These are phyloP conservation scores for Mycena belliarum DNA, from an alignment of 768 basidiomycete species.

Conservation along the genomic window DNA sequence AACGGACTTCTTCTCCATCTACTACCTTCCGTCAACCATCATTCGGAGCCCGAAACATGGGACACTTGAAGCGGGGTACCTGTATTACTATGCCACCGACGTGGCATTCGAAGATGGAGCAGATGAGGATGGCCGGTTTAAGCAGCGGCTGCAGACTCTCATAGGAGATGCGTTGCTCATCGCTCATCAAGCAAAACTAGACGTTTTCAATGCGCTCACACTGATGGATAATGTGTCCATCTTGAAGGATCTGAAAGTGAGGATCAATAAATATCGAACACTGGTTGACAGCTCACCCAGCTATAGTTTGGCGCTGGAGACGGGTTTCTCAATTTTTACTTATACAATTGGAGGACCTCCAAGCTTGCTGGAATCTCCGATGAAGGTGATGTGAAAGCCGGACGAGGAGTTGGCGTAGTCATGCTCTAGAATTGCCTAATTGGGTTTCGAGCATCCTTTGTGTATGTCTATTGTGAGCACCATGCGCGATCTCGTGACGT, in stretches of 20 bases:
- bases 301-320: constrained; percentile 89
- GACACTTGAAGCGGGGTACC: constrained; percentile 87
- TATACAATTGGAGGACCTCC: constrained; percentile 93
- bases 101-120: constrained; percentile 62
- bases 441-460: neutral
- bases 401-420: constrained; percentile 86
- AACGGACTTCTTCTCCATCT: constrained; percentile 97
- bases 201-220: constrained; percentile 95
- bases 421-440: constrained; percentile 69
- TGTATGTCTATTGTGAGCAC: neutral
- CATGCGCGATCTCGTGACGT: constrained; percentile 15
- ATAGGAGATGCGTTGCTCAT: constrained; percentile 80
- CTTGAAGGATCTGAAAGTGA: constrained; percentile 80
- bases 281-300: neutral
- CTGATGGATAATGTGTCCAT: constrained; percentile 91
- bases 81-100: constrained; percentile 93
- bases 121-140: constrained; percentile 63
- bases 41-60: constrained; percentile 74
- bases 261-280: constrained; percentile 12
- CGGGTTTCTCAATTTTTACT: constrained; percentile 87
- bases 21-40: constrained; percentile 92
- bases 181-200: constrained; percentile 85
- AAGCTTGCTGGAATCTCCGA: constrained; percentile 70
- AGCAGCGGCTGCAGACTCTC: constrained; percentile 68
- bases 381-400: constrained; percentile 55